These are phyloP conservation scores for Phytophthora palmivora DNA, from an alignment of 352 stramenopile species.

Conservation along the genomic window DNA sequence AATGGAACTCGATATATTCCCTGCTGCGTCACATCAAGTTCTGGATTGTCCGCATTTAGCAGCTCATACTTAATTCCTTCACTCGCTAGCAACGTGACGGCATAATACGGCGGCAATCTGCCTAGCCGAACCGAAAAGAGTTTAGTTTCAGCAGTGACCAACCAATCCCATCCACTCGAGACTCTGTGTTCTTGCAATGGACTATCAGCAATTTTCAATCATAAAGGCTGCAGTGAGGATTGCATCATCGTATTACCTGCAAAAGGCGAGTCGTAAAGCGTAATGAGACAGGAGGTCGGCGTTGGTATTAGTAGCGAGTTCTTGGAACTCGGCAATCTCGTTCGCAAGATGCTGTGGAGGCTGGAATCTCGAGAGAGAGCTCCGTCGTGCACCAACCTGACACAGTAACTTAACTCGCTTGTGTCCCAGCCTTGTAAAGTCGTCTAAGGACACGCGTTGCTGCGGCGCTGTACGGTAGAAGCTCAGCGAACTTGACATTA, in stretches of 20 bases:
- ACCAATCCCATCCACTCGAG: conserved; percentile 53
- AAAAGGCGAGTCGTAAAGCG: conserved; percentile 59
- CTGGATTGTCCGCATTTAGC: conserved; percentile 22
- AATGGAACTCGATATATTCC: conserved; percentile 62
- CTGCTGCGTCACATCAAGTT: conserved; percentile 24
- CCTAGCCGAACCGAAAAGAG: conserved; percentile 48
- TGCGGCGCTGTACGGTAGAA: conserved; percentile 91
- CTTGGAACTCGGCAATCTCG: conserved; percentile 23
- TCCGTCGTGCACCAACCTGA: conserved; percentile 24
- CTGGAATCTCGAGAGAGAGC: not conserved
- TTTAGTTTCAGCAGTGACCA: conserved; percentile 57
- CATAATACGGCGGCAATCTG: conserved; percentile 22
- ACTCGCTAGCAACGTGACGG: conserved; percentile 38
- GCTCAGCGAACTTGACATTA: conserved; percentile 10
- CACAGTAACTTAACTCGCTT: conserved; percentile 66
- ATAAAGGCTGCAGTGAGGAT: not conserved
- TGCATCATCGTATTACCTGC: conserved; percentile 39
- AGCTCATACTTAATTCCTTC: conserved; percentile 46
- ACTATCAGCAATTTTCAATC: not conserved
- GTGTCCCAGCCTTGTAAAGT: conserved; percentile 92
- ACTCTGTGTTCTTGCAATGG: conserved; percentile 42
- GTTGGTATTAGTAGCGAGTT: conserved; percentile 20
- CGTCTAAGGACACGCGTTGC: conserved; percentile 92
- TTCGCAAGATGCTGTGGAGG: conserved; percentile 2
- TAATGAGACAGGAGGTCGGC: conserved; percentile 56